Percentiles rank a stretch among this genome's conserved stretches.
phyloP scores from a whole-genome alignment of 495 filamentous ascomycete species.

The Daldinia vernicosa region DNA sequence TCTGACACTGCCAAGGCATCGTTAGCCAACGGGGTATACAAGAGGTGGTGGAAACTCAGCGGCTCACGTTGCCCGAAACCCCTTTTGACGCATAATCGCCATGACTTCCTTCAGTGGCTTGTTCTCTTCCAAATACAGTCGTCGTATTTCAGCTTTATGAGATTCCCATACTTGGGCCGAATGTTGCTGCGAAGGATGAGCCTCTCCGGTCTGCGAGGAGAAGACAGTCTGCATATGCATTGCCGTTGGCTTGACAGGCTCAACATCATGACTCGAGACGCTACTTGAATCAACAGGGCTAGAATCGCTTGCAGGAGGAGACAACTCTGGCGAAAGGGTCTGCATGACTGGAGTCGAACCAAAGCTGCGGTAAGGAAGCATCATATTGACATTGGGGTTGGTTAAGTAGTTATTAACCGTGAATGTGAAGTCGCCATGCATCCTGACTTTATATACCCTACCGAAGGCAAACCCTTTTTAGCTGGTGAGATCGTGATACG shows the following conservation, averaged over 20 bases:
- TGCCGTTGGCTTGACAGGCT: constrained; percentile 34
- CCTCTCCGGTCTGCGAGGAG: constrained; percentile 47
- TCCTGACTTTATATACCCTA: constrained; percentile 14
- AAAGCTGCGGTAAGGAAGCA: constrained; percentile 28
- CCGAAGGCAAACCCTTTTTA: neutral
- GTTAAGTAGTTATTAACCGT: constrained; percentile 22
- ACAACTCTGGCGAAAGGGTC: constrained; percentile 33
- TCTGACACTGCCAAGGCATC: constrained; percentile 33
- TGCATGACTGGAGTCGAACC: constrained; percentile 32
- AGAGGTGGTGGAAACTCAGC: constrained; percentile 1
- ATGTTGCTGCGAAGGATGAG: constrained; percentile 46
- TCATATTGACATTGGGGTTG: constrained; percentile 25
- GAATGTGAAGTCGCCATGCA: constrained; percentile 38
- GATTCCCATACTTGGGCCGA: constrained; percentile 48
- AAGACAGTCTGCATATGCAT: constrained; percentile 46
- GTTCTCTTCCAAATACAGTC: constrained; percentile 48
- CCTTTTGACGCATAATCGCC: constrained; percentile 48
- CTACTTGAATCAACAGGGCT: constrained; percentile 28
- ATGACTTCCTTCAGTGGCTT: constrained; percentile 50
- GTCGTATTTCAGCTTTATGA: constrained; percentile 48
- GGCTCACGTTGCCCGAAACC: constrained; percentile 51
- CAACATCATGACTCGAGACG: constrained; percentile 31
- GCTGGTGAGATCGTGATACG: neutral
- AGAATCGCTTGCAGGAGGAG: constrained; percentile 35
- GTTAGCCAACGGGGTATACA: constrained; percentile 28